Evolutionary conservation across 495 filamentous ascomycete species (phyloP).

Genomic region (Zalerion maritima): DNA sequence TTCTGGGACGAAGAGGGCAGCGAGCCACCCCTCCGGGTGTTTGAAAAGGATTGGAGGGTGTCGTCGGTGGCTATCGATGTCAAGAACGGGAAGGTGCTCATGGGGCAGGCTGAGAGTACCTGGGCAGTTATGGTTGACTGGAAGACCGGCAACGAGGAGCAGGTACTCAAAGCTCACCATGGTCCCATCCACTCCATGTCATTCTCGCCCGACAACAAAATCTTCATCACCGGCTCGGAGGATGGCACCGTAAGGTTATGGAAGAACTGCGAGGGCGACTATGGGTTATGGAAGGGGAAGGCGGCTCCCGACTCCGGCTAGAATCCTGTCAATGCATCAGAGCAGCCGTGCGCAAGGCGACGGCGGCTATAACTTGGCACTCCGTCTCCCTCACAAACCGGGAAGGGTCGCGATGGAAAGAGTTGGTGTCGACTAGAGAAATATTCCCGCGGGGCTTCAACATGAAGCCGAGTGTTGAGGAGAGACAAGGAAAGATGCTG

Average conservation of each 20-base stretch:
- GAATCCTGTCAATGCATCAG: background rate
- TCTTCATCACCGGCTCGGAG: conserved; percentile 92
- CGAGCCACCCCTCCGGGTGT: conserved; percentile 57
- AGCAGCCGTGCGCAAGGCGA: background rate
- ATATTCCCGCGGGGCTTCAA: too few species aligned
- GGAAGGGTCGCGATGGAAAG: too few species aligned
- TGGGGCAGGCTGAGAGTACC: conserved; percentile 75
- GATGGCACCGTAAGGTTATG: conserved; percentile 93
- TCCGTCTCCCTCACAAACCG: too few species aligned
- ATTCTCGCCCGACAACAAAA: conserved; percentile 87
- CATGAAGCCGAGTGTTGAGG: too few species aligned
- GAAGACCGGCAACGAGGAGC: conserved; percentile 60
- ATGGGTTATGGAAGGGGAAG: conserved; percentile 36
- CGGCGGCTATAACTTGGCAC: too few species aligned
- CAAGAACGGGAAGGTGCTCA: conserved; percentile 65
- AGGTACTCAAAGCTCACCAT: conserved; percentile 94
- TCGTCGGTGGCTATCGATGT: conserved; percentile 80
- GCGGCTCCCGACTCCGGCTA: too few species aligned
- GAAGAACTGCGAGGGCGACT: conserved; percentile 44
- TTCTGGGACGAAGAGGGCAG: conserved; percentile 72
- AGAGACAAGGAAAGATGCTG: too few species aligned
- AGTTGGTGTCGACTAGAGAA: too few species aligned
- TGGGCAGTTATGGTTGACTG: conserved; percentile 90
- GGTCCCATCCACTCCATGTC: conserved; percentile 90
- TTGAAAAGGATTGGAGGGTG: conserved; percentile 65